A percentile compares a stretch with the other conserved stretches of the same genome.
Conservation (phyloP, 768 basidiomycete species). For the Suillus clintonianus region DNA sequence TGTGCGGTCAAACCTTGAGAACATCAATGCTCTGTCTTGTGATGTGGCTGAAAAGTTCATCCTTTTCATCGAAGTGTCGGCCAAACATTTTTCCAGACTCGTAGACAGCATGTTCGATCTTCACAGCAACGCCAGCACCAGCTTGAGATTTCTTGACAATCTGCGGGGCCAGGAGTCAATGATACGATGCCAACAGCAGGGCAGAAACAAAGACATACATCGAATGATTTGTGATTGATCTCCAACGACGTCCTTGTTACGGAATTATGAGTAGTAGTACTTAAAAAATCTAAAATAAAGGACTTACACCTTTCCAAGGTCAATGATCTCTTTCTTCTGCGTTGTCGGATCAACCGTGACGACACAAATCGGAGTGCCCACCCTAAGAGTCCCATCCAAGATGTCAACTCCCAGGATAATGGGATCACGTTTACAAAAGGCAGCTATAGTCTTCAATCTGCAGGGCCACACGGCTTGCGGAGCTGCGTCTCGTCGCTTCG, state of each 20-base stretch:
- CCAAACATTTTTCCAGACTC: conserved; percentile 95
- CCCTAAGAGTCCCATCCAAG: conserved; percentile 84
- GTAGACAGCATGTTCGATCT: conserved; percentile 97
- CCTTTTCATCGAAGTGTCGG: conserved; percentile 94
- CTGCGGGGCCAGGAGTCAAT: conserved; percentile 37
- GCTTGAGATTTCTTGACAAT: conserved; percentile 91
- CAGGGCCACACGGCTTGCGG: conserved; percentile 98
- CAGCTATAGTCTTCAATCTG: conserved; percentile 88
- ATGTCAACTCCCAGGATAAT: conserved; percentile 98
- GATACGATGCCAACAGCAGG: background rate
- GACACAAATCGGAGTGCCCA: conserved; percentile 94
- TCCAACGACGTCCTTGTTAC: conserved; percentile 83
- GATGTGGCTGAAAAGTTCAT: conserved; percentile 89
- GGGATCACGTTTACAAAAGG: conserved; percentile 95
- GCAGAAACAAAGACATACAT: conserved; percentile 47
- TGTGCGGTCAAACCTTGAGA: conserved; percentile 65
- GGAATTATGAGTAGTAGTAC: conserved; percentile 6
- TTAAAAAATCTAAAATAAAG: background rate
- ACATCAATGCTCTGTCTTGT: conserved; percentile 94
- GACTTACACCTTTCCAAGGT: conserved; percentile 91
- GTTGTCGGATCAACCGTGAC: conserved; percentile 88
- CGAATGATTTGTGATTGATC: conserved; percentile 91
- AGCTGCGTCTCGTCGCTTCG: conserved; percentile 89
- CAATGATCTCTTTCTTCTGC: conserved; percentile 87
- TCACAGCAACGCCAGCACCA: conserved; percentile 96